Conservation (phyloP, 169 alveolate species). For the Eimeria nieschulzi region DNA sequence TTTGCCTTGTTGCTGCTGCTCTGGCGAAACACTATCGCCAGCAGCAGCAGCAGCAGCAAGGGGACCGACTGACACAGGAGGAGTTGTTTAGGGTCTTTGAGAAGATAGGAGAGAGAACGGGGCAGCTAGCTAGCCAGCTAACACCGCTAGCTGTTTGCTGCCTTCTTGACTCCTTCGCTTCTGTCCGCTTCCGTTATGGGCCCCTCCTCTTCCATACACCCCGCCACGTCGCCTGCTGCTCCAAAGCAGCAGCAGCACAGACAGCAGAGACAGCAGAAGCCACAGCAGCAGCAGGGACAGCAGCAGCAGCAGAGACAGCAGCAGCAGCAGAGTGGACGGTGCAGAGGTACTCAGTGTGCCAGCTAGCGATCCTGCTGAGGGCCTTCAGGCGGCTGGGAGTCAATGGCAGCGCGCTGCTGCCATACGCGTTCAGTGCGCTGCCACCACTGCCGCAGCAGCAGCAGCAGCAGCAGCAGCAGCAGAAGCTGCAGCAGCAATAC, state of each 20-base stretch:
- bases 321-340: background rate
- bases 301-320: background rate
- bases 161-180: conserved; percentile 3
- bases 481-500: background rate
- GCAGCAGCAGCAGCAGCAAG: conserved; percentile 10
- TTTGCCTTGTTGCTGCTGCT: conserved; percentile 17
- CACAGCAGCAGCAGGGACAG: conserved; percentile 1
- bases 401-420: conserved; percentile 13
- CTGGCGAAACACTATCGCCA: conserved; percentile 10
- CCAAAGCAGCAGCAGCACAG: background rate
- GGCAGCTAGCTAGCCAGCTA: conserved; percentile 20
- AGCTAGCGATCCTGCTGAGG: conserved; percentile 12
- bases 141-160: conserved; percentile 17
- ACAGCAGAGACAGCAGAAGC: background rate
- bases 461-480: background rate
- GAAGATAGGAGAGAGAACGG: conserved; percentile 3
- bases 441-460: background rate
- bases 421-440: background rate
- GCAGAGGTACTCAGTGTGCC: conserved; percentile 8
- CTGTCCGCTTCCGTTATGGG: conserved; percentile 6
- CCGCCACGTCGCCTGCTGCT: conserved; percentile 8
- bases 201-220: conserved; percentile 11
- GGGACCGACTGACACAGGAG: background rate
- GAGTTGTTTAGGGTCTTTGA: background rate
- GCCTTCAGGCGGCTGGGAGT: conserved; percentile 16